Evolutionary conservation across 257 asterid species (phyloP).

Genomic region (Verbena officinalis): DNA sequence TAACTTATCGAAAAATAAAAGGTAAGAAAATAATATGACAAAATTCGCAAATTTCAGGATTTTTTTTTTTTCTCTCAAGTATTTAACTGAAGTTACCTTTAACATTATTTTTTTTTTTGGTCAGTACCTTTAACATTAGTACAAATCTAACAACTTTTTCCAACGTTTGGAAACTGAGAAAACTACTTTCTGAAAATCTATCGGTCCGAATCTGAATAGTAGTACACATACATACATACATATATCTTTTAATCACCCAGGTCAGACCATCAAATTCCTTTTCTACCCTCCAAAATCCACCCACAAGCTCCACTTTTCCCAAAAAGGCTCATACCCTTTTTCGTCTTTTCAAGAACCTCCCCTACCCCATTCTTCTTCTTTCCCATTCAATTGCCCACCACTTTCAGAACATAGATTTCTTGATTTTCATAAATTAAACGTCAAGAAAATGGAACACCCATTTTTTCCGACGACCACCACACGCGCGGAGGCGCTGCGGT

Average conservation of each 20-base stretch:
- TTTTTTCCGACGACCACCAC: constrained; percentile 70
- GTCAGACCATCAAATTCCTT: constrained; percentile 17
- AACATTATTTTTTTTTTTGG: too few relatives aligned
- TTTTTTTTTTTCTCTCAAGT: too few relatives aligned
- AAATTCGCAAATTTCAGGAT: too few relatives aligned
- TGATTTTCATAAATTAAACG: neutral
- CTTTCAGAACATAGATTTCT: neutral
- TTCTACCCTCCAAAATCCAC: constrained; percentile 18
- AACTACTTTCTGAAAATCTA: constrained; percentile 1
- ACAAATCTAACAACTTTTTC: constrained; percentile 1
- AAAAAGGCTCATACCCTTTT: constrained; percentile 32
- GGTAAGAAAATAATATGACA: too few relatives aligned
- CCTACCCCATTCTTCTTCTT: neutral
- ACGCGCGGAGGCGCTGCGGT: constrained; percentile 81
- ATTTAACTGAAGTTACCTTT: neutral
- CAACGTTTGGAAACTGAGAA: neutral
- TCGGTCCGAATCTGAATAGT: neutral
- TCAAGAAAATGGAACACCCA: constrained; percentile 65
- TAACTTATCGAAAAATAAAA: too few relatives aligned
- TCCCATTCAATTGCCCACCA: constrained; percentile 8
- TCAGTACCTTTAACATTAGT: too few relatives aligned
- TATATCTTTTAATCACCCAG: neutral
- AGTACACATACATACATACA: neutral
- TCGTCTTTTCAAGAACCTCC: constrained; percentile 28
- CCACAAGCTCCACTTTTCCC: neutral